Conservation (phyloP, 306 rosid species). For the Cucumis hystrix region DNA sequence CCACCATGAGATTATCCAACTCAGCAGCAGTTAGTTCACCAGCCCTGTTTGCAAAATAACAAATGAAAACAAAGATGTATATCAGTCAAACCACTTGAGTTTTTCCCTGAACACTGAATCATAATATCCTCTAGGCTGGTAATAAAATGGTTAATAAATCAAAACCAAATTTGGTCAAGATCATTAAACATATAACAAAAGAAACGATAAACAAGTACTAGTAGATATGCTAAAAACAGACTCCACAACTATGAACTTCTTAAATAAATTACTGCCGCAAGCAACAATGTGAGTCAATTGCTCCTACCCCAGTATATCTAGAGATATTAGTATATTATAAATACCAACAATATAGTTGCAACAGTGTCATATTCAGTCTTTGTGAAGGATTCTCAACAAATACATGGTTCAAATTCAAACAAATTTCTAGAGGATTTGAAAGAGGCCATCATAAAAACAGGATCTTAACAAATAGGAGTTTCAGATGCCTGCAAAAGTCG, state of each 20-base stretch:
- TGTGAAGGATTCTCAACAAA: background rate
- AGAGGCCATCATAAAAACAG: background rate
- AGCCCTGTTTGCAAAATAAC: slow-evolving; percentile 27
- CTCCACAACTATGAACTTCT: background rate
- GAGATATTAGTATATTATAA: background rate
- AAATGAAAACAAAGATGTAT: background rate
- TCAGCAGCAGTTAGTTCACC: slow-evolving; percentile 55
- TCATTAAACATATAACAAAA: background rate
- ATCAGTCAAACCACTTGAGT: background rate
- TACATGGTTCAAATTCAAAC: background rate
- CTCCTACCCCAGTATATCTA: background rate
- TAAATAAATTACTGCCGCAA: background rate
- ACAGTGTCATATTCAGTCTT: background rate
- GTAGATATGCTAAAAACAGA: background rate
- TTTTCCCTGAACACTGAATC: background rate
- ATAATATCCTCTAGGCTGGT: background rate
- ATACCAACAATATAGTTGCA: background rate
- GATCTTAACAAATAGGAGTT: background rate
- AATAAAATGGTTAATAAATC: background rate
- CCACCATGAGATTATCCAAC: slow-evolving; percentile 46
- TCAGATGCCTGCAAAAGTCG: background rate
- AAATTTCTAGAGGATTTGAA: background rate
- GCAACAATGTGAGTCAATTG: background rate
- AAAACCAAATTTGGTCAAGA: background rate
- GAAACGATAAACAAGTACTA: background rate